Base-by-base conservation (phyloP, 768 basidiomycete species). In the Xanthoconium purpureum region DNA sequence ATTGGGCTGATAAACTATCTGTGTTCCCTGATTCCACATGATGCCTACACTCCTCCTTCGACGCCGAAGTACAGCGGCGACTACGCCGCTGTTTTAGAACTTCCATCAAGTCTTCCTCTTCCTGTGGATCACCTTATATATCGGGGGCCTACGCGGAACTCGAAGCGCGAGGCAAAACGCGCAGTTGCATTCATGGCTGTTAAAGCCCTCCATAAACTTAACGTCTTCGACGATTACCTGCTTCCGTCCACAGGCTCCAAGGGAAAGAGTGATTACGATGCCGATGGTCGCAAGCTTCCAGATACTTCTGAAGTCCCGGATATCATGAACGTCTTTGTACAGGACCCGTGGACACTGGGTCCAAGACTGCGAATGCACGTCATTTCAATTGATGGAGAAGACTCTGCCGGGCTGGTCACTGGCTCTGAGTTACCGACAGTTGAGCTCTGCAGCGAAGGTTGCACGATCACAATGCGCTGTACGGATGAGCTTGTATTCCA, bases 111-210 rank as follows among this genome's bases (percentile, higher is more conserved):
- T 50, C 76, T 93, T 6, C 84, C 89, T 32, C 76, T 91, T 5
- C 74, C 82, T 0, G 69, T 77, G 0, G 71, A 78, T 42, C 72
- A 83, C 49, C 79, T 89, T 13, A 66, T 75, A 4, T 89, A 80
- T 58, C 66, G 73, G 14, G 91, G 91, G 0, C 87, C 89, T 5
- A 57, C 52, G 6, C 82, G 80, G 54, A 73, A 77, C 43, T 82
- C 89, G 13, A 94, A 93, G 68, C 85, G 80, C 57, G 90, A 90
- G 65, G 92, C 94, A 1, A 91, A 84, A 63, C 85, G 93, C 8
- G 88, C 88, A 4, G 91, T 83, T 12, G 89, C 91, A 0, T 95
- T 91, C 67, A 71, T 83, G 58, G 92, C 88, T 3, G 89, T 91
- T 20, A 84, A 82, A 61, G 75, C 76, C 3, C 77, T 96, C 15